Conservation (phyloP, 2,329 filamentous ascomycete genomes). For the Paracamarosporium sp. region DNA sequence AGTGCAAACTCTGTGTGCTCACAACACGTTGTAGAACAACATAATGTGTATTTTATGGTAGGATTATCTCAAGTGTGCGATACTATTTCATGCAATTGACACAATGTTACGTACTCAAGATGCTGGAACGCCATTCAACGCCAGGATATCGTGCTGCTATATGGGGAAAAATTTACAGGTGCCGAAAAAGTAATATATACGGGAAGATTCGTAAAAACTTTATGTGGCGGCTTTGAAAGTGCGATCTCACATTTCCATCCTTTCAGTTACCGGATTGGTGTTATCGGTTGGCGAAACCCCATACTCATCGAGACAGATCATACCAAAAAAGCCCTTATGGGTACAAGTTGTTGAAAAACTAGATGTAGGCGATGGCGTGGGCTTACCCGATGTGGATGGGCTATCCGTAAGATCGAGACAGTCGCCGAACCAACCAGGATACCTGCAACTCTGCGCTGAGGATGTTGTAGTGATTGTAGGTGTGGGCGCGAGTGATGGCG, state of each 20-base stretch:
- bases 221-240: not conserved
- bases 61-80: not conserved
- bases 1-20: too few species aligned
- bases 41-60: too few species aligned
- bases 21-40: too few species aligned
- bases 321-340: conserved; percentile 35
- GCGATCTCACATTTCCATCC: conserved; percentile 32
- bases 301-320: conserved; percentile 37
- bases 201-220: not conserved
- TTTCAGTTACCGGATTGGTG: conserved; percentile 18
- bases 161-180: not conserved
- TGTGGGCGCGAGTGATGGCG: conserved; percentile 28
- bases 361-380: conserved; percentile 13
- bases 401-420: conserved; percentile 58
- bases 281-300: conserved; percentile 18
- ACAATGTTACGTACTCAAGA: not conserved
- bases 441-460: conserved; percentile 48
- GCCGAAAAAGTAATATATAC: not conserved
- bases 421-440: conserved; percentile 56
- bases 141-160: not conserved
- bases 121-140: not conserved
- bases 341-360: conserved; percentile 15
- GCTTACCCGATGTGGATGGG: conserved; percentile 43
- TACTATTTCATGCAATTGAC: not conserved
- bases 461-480: conserved; percentile 40